These are phyloP conservation scores for Leccinum longicurvipes DNA, from an alignment of 768 basidiomycete genomes.

Conservation along the genomic window DNA sequence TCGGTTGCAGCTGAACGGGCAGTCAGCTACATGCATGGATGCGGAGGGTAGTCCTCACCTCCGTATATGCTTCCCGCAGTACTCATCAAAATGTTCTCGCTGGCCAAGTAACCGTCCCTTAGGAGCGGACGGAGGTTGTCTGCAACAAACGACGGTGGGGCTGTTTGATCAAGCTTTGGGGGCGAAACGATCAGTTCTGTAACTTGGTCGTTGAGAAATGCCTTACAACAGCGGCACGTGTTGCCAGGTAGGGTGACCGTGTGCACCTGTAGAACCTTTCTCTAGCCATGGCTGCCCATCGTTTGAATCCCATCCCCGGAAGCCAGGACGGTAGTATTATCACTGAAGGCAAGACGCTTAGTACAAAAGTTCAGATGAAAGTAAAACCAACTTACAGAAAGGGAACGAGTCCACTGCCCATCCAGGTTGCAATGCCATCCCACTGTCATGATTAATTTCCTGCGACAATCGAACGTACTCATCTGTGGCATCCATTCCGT, in stretches of 20 bases:
- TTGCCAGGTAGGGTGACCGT: conserved; percentile 4
- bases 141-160: conserved; percentile 4
- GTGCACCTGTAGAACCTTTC: conserved; percentile 9
- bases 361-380: background rate
- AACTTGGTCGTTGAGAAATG: no score
- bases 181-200: background rate
- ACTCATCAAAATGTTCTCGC: conserved; percentile 3
- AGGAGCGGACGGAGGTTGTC: background rate
- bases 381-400: conserved; percentile 26
- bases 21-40: background rate
- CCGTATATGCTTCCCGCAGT: conserved; percentile 7
- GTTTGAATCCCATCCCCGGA: conserved; percentile 42
- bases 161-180: conserved; percentile 2
- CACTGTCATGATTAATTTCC: conserved; percentile 27
- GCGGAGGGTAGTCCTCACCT: background rate
- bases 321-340: conserved; percentile 38
- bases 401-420: conserved; percentile 42
- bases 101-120: background rate
- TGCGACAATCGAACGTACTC: conserved; percentile 29
- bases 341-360: background rate
- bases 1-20: conserved; percentile 1
- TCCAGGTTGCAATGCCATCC: conserved; percentile 28
- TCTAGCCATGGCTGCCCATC: conserved; percentile 9
- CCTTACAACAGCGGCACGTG: conserved; percentile 7
- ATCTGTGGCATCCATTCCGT: conserved; percentile 38